Evolutionary conservation across 495 filamentous ascomycete genomes (phyloP).

Genomic region (Massariosphaeria phaeospora): DNA sequence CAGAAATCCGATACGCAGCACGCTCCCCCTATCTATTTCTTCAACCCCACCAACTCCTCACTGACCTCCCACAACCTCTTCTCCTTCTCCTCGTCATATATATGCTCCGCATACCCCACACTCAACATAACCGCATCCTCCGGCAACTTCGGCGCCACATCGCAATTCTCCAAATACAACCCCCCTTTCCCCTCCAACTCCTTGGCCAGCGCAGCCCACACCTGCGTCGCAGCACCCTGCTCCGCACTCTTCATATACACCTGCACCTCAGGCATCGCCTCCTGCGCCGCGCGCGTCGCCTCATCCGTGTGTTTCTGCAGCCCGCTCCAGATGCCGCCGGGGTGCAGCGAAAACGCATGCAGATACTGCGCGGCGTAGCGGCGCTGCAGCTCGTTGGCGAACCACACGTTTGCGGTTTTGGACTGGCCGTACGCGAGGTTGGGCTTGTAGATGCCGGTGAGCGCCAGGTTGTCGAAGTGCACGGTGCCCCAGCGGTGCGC

Average conservation of each 20-base stretch:
- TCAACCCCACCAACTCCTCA: conserved; percentile 21
- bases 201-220: conserved; percentile 42
- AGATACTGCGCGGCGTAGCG: conserved; percentile 21
- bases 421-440: conserved; percentile 19
- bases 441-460: conserved; percentile 16
- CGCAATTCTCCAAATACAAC: conserved; percentile 42
- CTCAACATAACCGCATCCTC: neutral
- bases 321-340: conserved; percentile 26
- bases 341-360: conserved; percentile 27
- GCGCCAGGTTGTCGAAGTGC: conserved; percentile 31
- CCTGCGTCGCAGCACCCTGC: conserved; percentile 43
- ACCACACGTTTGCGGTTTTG: conserved; percentile 31
- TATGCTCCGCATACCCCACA: conserved; percentile 22
- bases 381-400: conserved; percentile 31
- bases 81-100: conserved; percentile 29
- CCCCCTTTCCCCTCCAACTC: conserved; percentile 43
- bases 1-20: no score
- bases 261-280: conserved; percentile 1
- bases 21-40: no score
- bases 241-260: conserved; percentile 24
- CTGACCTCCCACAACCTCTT: conserved; percentile 26
- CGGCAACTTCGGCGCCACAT: conserved; percentile 29
- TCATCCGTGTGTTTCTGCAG: conserved; percentile 29
- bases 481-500: conserved; percentile 20
- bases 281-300: conserved; percentile 25